phyloP scores from a whole-genome alignment of 1,284 basidiomycete species.

The Pseudozyma thailandica region DNA sequence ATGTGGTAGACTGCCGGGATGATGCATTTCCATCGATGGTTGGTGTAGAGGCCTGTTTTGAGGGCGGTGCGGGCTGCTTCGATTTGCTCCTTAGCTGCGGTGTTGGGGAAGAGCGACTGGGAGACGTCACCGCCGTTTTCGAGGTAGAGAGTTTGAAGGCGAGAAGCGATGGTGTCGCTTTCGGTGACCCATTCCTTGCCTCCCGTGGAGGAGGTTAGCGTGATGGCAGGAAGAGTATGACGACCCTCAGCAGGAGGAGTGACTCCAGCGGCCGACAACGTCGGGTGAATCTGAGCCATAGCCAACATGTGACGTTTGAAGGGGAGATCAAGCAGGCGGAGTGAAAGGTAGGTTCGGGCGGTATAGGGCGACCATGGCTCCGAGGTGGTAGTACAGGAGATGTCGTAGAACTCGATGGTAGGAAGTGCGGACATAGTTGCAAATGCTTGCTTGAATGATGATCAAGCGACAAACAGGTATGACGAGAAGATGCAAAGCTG shows the following conservation, averaged over 20 bases:
- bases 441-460: background rate
- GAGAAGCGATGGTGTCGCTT: conserved; percentile 21
- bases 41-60: background rate
- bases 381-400: conserved; percentile 19
- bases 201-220: conserved; percentile 3
- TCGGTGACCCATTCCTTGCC: conserved; percentile 22
- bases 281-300: conserved; percentile 19
- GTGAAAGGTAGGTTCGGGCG: conserved; percentile 27
- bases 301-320: conserved; percentile 13
- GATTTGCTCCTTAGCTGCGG: background rate
- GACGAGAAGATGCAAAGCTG: background rate
- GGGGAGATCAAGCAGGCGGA: conserved; percentile 31
- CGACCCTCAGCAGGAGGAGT: background rate
- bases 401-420: conserved; percentile 33
- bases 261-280: conserved; percentile 5
- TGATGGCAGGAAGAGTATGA: conserved; percentile 27
- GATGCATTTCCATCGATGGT: conserved; percentile 22
- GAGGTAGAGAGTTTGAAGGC: conserved; percentile 26
- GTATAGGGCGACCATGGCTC: conserved; percentile 41
- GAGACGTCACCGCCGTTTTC: conserved; percentile 10
- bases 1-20: conserved; percentile 16
- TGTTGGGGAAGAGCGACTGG: conserved; percentile 24
- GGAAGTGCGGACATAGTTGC: conserved; percentile 22
- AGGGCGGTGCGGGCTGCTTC: background rate
- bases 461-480: too few relatives aligned